These are phyloP conservation scores for Penicillium coprophilum DNA, from an alignment of 495 filamentous ascomycete genomes.

Conservation along the genomic window DNA sequence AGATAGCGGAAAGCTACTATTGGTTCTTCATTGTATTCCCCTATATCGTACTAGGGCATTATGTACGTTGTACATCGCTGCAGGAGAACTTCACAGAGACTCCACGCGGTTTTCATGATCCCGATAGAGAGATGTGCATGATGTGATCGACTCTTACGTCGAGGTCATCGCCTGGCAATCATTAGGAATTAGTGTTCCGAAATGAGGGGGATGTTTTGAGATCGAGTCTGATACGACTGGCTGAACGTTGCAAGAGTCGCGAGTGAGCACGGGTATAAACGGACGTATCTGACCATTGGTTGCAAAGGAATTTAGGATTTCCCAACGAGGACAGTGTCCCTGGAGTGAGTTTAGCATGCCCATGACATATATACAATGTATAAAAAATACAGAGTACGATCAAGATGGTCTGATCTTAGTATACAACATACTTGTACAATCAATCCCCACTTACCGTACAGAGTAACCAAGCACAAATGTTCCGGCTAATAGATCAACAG, in stretches of 20 bases:
- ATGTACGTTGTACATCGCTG: conserved; percentile 3
- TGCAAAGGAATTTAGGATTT: conserved; percentile 4
- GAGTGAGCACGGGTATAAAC: conserved; percentile 12
- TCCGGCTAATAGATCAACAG: conserved; percentile 9
- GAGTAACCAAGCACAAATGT: conserved; percentile 8
- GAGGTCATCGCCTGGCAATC: conserved; percentile 14
- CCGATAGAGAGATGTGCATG: conserved; percentile 25
- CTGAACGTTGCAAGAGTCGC: neutral
- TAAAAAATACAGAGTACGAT: too few relatives aligned
- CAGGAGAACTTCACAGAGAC: conserved; percentile 18
- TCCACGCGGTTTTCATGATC: conserved; percentile 18
- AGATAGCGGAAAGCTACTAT: neutral
- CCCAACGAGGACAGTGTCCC: neutral
- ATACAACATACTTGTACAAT: neutral
- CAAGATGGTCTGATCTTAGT: neutral
- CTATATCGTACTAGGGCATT: conserved; percentile 2
- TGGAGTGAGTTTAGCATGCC: too few relatives aligned
- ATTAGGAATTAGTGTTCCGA: neutral
- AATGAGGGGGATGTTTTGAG: neutral
- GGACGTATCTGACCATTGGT: conserved; percentile 11
- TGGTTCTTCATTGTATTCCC: neutral
- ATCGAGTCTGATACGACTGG: neutral
- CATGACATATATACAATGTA: neutral
- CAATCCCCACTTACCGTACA: conserved; percentile 9
- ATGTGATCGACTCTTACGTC: conserved; percentile 8